A percentile compares a stretch with the other conserved stretches of the same genome.
phyloP scores from a whole-genome alignment of 2,329 filamentous ascomycete genomes.

The Penicillium sp. region DNA sequence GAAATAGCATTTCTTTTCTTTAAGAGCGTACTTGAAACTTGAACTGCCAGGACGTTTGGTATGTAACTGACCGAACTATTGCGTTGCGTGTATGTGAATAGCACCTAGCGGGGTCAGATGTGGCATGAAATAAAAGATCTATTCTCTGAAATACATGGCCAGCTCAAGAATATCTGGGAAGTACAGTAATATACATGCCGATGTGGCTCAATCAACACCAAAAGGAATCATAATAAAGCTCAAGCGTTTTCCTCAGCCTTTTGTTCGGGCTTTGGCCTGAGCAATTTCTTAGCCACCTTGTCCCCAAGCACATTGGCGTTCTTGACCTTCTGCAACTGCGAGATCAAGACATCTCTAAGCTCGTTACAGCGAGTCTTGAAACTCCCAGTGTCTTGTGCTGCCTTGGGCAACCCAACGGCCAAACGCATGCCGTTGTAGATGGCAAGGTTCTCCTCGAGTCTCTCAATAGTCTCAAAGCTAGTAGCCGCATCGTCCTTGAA shows the following conservation, averaged over 20 bases:
- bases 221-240: background rate
- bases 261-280: background rate
- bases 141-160: conserved; percentile 16
- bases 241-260: conserved; percentile 1
- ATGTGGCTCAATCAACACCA: conserved; percentile 5
- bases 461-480: conserved; percentile 12
- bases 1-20: background rate
- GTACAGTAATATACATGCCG: conserved; percentile 19
- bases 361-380: background rate
- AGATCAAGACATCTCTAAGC: background rate
- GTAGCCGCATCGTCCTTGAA: conserved; percentile 13
- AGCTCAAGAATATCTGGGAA: conserved; percentile 14
- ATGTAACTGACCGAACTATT: background rate
- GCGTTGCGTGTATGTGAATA: background rate
- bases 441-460: conserved; percentile 29
- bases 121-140: conserved; percentile 6
- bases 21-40: background rate
- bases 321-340: conserved; percentile 38
- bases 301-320: conserved; percentile 1
- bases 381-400: background rate
- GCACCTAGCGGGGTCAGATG: background rate
- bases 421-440: conserved; percentile 37
- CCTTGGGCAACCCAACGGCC: conserved; percentile 19
- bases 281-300: conserved; percentile 21
- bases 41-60: background rate